Conservation (phyloP, 2,329 filamentous ascomycete species). For the Aureobasidium subglaciale region DNA sequence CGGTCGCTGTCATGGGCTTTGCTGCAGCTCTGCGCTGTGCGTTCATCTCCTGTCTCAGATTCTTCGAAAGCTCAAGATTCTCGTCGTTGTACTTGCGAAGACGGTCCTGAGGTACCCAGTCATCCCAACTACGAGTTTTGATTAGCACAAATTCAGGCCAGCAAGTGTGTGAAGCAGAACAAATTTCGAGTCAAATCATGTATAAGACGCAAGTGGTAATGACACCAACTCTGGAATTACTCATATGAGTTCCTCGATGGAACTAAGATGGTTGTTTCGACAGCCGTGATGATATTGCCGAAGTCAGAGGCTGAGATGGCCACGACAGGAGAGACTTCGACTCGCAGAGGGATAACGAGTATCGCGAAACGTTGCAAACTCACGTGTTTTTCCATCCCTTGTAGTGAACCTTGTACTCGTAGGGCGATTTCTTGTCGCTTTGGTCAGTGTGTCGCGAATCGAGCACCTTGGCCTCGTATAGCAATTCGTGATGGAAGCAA, state of each 20-base stretch:
- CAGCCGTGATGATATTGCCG: neutral
- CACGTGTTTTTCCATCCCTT: constrained; percentile 98
- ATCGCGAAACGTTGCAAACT: constrained; percentile 31
- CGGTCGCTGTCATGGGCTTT: constrained; percentile 33
- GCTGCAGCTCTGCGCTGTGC: constrained; percentile 44
- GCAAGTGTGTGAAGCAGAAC: neutral
- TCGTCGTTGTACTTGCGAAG: constrained; percentile 92
- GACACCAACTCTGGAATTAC: too few species aligned
- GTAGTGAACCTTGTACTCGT: constrained; percentile 91
- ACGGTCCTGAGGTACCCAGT: constrained; percentile 92
- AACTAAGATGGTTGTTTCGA: neutral
- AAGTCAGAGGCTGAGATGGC: neutral
- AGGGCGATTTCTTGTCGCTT: constrained; percentile 64
- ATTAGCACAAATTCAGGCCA: constrained; percentile 15
- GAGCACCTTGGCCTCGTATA: constrained; percentile 95
- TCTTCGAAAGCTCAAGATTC: constrained; percentile 79
- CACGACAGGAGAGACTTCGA: neutral
- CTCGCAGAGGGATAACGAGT: neutral
- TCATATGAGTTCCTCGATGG: neutral
- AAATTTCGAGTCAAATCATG: neutral
- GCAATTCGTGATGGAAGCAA: constrained; percentile 93
- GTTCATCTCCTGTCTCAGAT: constrained; percentile 63
- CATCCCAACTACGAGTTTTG: constrained; percentile 70
- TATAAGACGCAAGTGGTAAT: too few species aligned
- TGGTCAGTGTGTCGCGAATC: constrained; percentile 60